Base-by-base conservation (phyloP, 768 basidiomycete genomes). In the Tricholoma terreum region DNA sequence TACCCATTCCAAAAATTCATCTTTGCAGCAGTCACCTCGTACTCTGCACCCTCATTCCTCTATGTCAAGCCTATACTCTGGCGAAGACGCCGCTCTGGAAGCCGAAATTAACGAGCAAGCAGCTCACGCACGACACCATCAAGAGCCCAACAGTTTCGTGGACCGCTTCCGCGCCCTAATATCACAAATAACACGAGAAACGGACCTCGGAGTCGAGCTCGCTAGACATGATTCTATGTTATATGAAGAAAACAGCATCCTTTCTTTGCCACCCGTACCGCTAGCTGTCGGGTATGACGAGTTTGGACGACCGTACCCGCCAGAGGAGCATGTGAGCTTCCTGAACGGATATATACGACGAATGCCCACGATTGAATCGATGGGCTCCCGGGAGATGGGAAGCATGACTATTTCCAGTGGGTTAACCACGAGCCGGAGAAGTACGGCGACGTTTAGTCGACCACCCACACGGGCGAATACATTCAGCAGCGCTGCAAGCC, bases 331-430 rank as follows among this genome's bases (percentile, higher is more conserved):
- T 53, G 74, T 90, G 30, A 78, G 78, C 6, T 77, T 91, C 50
- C 73, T 92, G 55, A 86, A 88, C 53, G 76, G 80, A 21, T 81
- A 77, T 63, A 78, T 91, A 43, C 77, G 80, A 52, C 86, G 90
- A 36, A 90, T 92, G 89, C 85, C 88, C 17, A 91, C 90, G 27
- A 91, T 91, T 59, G 88, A 90, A 67, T 85, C 83, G 42, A 77
- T 90, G 68, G 89, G 87, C 38, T 87, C 85, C 15, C 78, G 81
- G 51, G 89, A 92, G 58, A 58, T 75, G 50, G 70, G 67, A 36
- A 73, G 71, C 58, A 67, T 73, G 50, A 46, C 55, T 49, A 61
- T 67, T n/a, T 68, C 67, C 5, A 65, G 62, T 36, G 60, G 36
- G 58, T 63, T 24, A 51, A 59, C 58, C 54, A 56, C 36, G 55